Conservation (phyloP, 371 early-diverging fungal species). For the Blastocladiella emersonii region DNA sequence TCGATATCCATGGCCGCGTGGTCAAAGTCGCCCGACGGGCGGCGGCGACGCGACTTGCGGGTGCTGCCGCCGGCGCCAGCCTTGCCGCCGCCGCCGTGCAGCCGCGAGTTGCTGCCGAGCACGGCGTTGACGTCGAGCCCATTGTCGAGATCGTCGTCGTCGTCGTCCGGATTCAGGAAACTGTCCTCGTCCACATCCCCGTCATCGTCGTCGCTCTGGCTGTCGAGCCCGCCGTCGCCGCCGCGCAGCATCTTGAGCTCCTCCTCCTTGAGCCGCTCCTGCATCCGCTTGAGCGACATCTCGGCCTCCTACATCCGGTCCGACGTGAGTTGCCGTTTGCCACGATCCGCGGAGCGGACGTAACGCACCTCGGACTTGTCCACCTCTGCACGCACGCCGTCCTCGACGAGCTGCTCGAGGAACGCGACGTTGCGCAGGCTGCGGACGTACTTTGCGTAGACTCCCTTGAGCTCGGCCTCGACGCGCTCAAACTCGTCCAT, state of each 20-base stretch:
- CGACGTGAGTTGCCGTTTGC: not conserved
- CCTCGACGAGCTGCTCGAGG: conserved; percentile 31
- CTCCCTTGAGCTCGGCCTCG: conserved; percentile 23
- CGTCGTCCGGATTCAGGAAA: not conserved
- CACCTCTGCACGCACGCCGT: conserved; percentile 24
- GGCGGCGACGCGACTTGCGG: not conserved
- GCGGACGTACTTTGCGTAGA: conserved; percentile 28
- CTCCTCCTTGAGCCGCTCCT: conserved; percentile 26
- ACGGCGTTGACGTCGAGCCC: no score
- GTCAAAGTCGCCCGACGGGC: conserved; percentile 3
- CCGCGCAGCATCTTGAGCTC: conserved; percentile 23
- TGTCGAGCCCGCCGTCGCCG: conserved; percentile 5
- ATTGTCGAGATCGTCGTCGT: conserved; percentile 1
- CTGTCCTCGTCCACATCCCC: not conserved
- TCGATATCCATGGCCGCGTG: not conserved
- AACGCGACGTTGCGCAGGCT: conserved; percentile 26
- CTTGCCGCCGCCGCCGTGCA: not conserved
- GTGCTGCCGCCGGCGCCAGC: not conserved
- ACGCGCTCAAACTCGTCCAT: conserved; percentile 40
- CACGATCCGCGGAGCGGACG: not conserved
- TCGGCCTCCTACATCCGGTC: conserved; percentile 23
- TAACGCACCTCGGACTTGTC: conserved; percentile 24
- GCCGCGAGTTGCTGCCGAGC: no score
- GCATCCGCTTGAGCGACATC: conserved; percentile 23
- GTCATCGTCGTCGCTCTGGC: conserved; percentile 11